phyloP scores from a whole-genome alignment of 345 rosid genomes.

The Clausena lansium region DNA sequence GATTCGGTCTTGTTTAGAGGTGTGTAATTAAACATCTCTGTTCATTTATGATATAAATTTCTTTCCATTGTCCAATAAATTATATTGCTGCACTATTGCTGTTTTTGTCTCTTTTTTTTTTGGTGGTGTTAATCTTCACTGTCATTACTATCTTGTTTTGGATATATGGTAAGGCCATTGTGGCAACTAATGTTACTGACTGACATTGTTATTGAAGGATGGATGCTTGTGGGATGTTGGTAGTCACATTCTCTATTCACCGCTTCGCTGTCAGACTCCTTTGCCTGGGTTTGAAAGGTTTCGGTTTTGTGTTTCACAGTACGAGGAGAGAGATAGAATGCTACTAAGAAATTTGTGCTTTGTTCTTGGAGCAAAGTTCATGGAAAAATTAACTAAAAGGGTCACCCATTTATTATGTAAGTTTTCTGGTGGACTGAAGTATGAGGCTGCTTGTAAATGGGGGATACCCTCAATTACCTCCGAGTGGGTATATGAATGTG shows the following conservation, averaged over 20 bases:
- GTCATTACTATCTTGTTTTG: conserved; percentile 2
- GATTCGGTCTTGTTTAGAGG: conserved; percentile 92
- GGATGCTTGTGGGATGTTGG: conserved; percentile 76
- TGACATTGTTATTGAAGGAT: conserved; percentile 53
- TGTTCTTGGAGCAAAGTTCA: conserved; percentile 78
- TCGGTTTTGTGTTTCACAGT: conserved; percentile 79
- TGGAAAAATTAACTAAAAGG: conserved; percentile 58
- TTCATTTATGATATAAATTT: background rate
- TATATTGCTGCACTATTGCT: background rate
- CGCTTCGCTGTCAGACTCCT: conserved; percentile 81
- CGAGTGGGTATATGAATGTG: conserved; percentile 90
- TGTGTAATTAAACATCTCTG: conserved; percentile 31
- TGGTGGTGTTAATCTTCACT: background rate
- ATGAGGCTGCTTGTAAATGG: conserved; percentile 77
- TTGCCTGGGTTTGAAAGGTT: conserved; percentile 77
- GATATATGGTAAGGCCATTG: conserved; percentile 17
- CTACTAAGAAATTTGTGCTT: conserved; percentile 77
- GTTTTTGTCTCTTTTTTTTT: background rate
- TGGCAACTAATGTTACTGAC: conserved; percentile 19
- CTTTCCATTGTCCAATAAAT: conserved; percentile 6
- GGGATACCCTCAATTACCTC: conserved; percentile 59
- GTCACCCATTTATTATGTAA: conserved; percentile 90
- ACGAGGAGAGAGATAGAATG: conserved; percentile 67
- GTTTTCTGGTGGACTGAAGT: conserved; percentile 66
- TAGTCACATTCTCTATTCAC: conserved; percentile 84